Evolutionary conservation across 345 rosid species (phyloP).

Genomic region (Syzygium grande): DNA sequence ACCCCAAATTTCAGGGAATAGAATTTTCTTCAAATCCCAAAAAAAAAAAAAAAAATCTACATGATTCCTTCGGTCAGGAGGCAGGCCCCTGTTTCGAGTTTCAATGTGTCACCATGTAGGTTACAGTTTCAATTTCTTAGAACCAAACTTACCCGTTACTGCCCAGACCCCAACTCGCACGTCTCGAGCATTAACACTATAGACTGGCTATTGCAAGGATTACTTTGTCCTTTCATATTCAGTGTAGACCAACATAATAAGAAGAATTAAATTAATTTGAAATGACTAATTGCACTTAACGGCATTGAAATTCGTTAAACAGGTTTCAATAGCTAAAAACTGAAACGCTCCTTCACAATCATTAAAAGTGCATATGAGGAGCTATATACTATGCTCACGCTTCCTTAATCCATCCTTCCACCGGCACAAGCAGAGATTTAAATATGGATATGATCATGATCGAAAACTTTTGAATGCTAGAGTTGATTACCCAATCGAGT

Average conservation of each 20-base stretch:
- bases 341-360: not conserved
- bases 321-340: not conserved
- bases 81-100: too few relatives aligned
- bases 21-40: too few relatives aligned
- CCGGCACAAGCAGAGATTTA: not conserved
- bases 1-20: too few relatives aligned
- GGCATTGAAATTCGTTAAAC: not conserved
- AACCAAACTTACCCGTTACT: too few relatives aligned
- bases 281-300: not conserved
- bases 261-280: not conserved
- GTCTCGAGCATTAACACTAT: not conserved
- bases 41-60: too few relatives aligned
- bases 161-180: not conserved
- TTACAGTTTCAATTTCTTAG: too few relatives aligned
- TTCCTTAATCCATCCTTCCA: not conserved
- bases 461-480: not conserved
- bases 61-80: too few relatives aligned
- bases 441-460: not conserved
- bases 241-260: not conserved
- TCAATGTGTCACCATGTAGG: too few relatives aligned
- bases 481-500: conserved; percentile 18
- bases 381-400: not conserved
- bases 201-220: not conserved
- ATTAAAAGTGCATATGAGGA: not conserved
- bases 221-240: not conserved